phyloP scores from a whole-genome alignment of 345 rosid genomes.

The Arabis alpina region DNA sequence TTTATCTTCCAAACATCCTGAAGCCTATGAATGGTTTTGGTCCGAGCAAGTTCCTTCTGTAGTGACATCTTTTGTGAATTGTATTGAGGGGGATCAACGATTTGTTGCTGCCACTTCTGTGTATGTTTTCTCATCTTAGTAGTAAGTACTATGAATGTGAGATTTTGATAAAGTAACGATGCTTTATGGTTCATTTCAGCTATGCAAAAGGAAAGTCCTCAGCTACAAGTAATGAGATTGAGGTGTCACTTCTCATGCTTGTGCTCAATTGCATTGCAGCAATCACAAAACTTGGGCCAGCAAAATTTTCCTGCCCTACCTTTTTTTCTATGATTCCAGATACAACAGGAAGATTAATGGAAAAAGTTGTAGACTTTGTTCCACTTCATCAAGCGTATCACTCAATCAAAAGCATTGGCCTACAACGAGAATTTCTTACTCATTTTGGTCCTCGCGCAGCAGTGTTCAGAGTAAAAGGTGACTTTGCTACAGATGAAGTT shows the following conservation, averaged over 20 bases:
- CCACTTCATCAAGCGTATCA: conserved; percentile 72
- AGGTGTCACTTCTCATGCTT: conserved; percentile 82
- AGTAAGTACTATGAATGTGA: conserved; percentile 23
- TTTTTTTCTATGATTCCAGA: conserved; percentile 76
- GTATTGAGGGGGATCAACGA: conserved; percentile 68
- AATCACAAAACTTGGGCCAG: conserved; percentile 80
- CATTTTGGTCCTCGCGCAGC: conserved; percentile 97
- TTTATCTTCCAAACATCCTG: conserved; percentile 74
- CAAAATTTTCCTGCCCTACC: conserved; percentile 79
- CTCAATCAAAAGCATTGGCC: conserved; percentile 76
- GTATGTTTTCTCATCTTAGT: conserved; percentile 49
- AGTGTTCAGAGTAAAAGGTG: conserved; percentile 68
- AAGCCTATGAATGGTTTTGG: conserved; percentile 82
- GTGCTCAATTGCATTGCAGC: conserved; percentile 82
- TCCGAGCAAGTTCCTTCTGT: conserved; percentile 71
- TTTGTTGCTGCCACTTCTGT: conserved; percentile 65
- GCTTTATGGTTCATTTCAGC: conserved; percentile 49
- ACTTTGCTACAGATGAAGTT: conserved; percentile 72
- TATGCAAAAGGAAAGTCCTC: conserved; percentile 51
- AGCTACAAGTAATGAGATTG: conserved; percentile 58
- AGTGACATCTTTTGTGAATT: conserved; percentile 68
- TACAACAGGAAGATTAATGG: conserved; percentile 83
- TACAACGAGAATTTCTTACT: conserved; percentile 82
- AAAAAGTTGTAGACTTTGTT: conserved; percentile 75
- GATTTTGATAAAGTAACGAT: conserved; percentile 31